Evolutionary conservation across 2,329 filamentous ascomycete genomes (phyloP), one percentile per base, ranked within the genome.

Genomic region (Alternaria novae-zelandiae): DNA sequence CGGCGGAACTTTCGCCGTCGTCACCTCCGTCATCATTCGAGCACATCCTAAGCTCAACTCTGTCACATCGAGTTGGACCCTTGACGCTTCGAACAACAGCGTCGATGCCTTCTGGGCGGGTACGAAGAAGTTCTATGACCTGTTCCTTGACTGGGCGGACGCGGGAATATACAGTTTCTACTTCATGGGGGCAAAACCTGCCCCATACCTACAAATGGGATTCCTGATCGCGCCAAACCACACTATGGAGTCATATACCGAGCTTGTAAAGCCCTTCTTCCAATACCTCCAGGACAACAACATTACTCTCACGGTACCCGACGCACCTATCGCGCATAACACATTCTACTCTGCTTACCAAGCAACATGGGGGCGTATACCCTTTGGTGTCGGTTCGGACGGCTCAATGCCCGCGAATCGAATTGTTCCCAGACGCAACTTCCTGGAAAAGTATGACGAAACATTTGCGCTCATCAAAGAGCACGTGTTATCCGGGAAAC

Each of bases 21-120:
- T 63, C 0, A 60, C 59, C 4, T 71, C 69, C 1, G 66, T 66
- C 26, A 66, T 72, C 17, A 51, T 74, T 17, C 54, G 60, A 5
- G 69, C 64, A 8, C 67, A 70, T n/a, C 73, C 74, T 2, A 74
- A 71, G 28, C 26, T 66, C 13, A 63, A 68, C 8, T 71, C 67
- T 3, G 68, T 72, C 13, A 63, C 62, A 0, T 71, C 76, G 2
- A 77, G 69, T 68, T 71, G 72, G 23, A 69, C 67, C 0, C 61
- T 74, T 1, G 71, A 74, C 7, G 63, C 68, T 6, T 43, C 71
- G 0, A 67, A 56, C 12, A 65, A 69, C 32, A 47, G 45, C 23
- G 25, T 78, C 3, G 76, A 77, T 13, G 64, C 54, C 9, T 63
- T 56, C 49, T 73, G 63, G 47, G 55, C 56, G 10, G 66, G 66